Percentiles rank a stretch among this genome's conserved stretches.
These are phyloP conservation scores for Thyridium curvatum DNA, from an alignment of 2,329 filamentous ascomycete genomes.

Conservation along the genomic window DNA sequence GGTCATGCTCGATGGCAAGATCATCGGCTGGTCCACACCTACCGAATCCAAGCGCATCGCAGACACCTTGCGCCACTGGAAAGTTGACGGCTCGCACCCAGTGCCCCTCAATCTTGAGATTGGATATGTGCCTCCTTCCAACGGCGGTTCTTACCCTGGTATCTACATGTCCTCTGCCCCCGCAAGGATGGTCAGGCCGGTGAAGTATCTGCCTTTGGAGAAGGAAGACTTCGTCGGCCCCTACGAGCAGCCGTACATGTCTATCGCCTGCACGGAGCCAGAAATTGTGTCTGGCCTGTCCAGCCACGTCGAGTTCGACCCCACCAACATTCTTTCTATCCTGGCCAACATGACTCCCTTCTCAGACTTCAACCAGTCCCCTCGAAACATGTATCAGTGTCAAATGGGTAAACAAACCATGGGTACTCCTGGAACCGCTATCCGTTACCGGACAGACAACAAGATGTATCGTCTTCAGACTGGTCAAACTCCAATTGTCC, in stretches of 20 bases:
- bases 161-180: conserved; percentile 87
- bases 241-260: conserved; percentile 97
- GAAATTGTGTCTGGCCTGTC: conserved; percentile 85
- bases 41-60: conserved; percentile 75
- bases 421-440: conserved; percentile 86
- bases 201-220: conserved; percentile 84
- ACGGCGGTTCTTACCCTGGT: conserved; percentile 91
- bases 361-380: conserved; percentile 97
- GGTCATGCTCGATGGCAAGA: conserved; percentile 82
- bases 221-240: conserved; percentile 86
- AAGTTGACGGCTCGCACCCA: conserved; percentile 77
- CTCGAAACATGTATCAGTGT: conserved; percentile 98
- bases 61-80: conserved; percentile 89
- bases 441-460: conserved; percentile 89
- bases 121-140: conserved; percentile 81
- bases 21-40: conserved; percentile 86
- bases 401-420: conserved; percentile 99
- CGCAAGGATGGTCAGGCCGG: conserved; percentile 81
- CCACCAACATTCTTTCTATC: conserved; percentile 95
- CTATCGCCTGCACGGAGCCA: conserved; percentile 82
- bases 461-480: conserved; percentile 94
- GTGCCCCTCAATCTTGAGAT: conserved; percentile 84
- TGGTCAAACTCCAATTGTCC: conserved; percentile 89
- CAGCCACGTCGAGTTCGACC: conserved; percentile 89
- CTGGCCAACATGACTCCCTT: conserved; percentile 98